Conservation (phyloP, 805 yeast genomes). For the Saccharomyces mikatae region DNA sequence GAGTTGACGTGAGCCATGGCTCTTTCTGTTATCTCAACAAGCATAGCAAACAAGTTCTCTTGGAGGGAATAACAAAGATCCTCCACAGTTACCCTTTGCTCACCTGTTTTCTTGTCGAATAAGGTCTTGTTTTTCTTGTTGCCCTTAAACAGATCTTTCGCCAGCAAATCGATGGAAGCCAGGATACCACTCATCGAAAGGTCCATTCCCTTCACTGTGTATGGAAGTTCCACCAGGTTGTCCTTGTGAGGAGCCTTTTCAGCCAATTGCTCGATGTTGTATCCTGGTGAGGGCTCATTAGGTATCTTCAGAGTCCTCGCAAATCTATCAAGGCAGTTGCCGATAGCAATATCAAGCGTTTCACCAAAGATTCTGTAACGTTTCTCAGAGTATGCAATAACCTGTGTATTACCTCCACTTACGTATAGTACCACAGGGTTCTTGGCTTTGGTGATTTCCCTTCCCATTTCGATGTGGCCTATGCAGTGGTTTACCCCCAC, state of each 20-base stretch:
- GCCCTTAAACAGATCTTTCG: slow-evolving; percentile 53
- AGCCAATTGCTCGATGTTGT: slow-evolving; percentile 92
- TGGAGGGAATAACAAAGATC: slow-evolving; percentile 91
- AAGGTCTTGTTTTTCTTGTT: slow-evolving; percentile 35
- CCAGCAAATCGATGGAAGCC: slow-evolving; percentile 74
- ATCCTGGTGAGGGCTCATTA: slow-evolving; percentile 95
- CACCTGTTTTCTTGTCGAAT: slow-evolving; percentile 33
- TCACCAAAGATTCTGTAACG: slow-evolving; percentile 98
- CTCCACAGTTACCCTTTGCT: slow-evolving; percentile 58
- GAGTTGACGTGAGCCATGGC: slow-evolving; percentile 97
- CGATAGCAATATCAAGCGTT: slow-evolving; percentile 94
- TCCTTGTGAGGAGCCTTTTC: slow-evolving; percentile 45
- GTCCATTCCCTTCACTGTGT: slow-evolving; percentile 98
- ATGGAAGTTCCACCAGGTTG: slow-evolving; percentile 66
- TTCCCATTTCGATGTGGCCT: slow-evolving; percentile 98
- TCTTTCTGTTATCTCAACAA: slow-evolving; percentile 94
- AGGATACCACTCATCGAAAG: slow-evolving; percentile 91
- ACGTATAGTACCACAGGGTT: slow-evolving; percentile 96
- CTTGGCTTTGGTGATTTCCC: slow-evolving; percentile 96
- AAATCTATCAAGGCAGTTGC: slow-evolving; percentile 92
- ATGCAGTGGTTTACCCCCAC: slow-evolving; percentile 96
- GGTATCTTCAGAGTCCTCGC: slow-evolving; percentile 85
- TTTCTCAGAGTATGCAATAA: slow-evolving; percentile 91
- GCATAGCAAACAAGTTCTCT: slow-evolving; percentile 88
- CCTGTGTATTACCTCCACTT: slow-evolving; percentile 97